A percentile compares a stretch with the other conserved stretches of the same genome.
Conservation (phyloP, 148 eudicot species). For the Suaeda aralocaspica region DNA sequence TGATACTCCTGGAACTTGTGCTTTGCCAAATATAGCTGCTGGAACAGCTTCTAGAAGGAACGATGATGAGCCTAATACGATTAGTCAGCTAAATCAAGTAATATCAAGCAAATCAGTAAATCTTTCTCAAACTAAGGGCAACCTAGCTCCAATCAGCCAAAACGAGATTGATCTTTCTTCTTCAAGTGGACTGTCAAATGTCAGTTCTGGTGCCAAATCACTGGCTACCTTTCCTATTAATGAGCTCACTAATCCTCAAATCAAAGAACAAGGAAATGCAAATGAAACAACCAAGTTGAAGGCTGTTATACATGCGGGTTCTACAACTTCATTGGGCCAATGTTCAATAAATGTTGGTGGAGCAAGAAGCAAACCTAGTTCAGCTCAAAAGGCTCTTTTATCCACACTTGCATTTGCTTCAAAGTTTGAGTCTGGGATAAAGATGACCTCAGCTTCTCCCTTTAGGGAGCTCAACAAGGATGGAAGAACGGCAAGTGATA, state of each 20-base stretch:
- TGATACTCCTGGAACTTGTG: constrained; percentile 27
- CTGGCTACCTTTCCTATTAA: constrained; percentile 3
- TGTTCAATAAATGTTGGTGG: constrained; percentile 6
- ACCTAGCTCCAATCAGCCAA: not conserved
- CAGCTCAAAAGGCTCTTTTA: constrained; percentile 49
- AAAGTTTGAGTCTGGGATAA: constrained; percentile 43
- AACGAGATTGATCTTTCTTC: constrained; percentile 7
- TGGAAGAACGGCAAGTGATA: constrained; percentile 16
- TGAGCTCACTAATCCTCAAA: constrained; percentile 12
- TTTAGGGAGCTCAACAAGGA: constrained; percentile 8
- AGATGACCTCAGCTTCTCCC: constrained; percentile 24
- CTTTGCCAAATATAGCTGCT: constrained; percentile 14
- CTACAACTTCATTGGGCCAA: constrained; percentile 25
- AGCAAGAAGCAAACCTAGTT: constrained; percentile 20
- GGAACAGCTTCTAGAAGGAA: not conserved
- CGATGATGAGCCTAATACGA: not conserved
- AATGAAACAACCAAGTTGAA: constrained; percentile 19
- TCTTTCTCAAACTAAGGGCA: not conserved
- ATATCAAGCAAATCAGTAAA: not conserved
- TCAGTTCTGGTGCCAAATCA: constrained; percentile 12
- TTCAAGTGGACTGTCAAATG: constrained; percentile 5
- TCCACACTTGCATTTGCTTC: constrained; percentile 71
- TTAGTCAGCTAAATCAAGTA: not conserved
- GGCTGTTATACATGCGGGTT: not conserved
- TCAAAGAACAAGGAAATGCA: constrained; percentile 20